These are phyloP conservation scores for Xanthoconium stramineum DNA, from an alignment of 768 basidiomycete species.

Conservation along the genomic window DNA sequence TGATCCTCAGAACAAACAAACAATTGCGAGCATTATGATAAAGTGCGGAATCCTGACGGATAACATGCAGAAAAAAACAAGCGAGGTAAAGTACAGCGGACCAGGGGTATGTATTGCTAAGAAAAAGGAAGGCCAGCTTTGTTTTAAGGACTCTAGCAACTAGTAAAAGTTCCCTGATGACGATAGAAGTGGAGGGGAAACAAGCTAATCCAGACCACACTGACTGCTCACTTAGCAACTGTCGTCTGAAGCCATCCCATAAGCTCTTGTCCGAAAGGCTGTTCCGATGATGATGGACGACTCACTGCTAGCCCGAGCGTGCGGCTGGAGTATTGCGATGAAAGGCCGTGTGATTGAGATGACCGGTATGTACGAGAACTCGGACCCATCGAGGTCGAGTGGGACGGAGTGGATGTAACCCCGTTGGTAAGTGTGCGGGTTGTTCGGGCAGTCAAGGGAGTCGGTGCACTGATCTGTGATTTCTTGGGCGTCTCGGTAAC, in stretches of 20 bases:
- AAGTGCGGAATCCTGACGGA: conserved; percentile 35
- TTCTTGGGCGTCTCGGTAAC: conserved; percentile 80
- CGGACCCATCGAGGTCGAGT: conserved; percentile 55
- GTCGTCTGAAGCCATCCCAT: conserved; percentile 37
- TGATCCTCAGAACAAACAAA: not conserved
- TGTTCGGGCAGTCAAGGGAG: conserved; percentile 78
- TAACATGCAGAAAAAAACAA: conserved; percentile 33
- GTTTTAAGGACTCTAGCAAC: conserved; percentile 28
- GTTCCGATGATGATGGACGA: conserved; percentile 35
- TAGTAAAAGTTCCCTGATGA: conserved; percentile 19
- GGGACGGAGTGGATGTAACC: conserved; percentile 56
- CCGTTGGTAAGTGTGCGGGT: conserved; percentile 52
- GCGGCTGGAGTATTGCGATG: conserved; percentile 73
- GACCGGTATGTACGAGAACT: conserved; percentile 64
- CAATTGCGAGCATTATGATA: conserved; percentile 34
- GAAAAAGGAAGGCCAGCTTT: conserved; percentile 36
- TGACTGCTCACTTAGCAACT: conserved; percentile 28
- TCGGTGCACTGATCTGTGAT: conserved; percentile 85
- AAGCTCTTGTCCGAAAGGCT: conserved; percentile 35
- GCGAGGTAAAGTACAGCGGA: conserved; percentile 41
- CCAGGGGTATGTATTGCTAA: conserved; percentile 42
- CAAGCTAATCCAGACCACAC: conserved; percentile 12
- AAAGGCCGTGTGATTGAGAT: conserved; percentile 66
- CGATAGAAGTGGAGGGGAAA: conserved; percentile 2
- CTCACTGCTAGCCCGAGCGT: conserved; percentile 71